Base-by-base conservation (phyloP, 371 early-diverging fungal genomes). In the Globomyces sp. region DNA sequence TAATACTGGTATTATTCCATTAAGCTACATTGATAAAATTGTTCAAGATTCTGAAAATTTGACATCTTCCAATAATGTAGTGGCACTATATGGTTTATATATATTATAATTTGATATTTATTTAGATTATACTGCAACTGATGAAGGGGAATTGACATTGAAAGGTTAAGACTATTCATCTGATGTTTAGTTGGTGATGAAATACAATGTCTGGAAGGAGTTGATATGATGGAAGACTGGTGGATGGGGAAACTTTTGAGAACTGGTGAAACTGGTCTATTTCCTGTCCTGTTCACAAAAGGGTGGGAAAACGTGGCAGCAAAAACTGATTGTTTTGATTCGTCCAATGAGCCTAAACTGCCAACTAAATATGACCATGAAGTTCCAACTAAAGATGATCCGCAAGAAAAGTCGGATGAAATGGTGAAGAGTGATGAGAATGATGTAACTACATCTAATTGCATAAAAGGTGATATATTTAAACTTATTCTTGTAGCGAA, bases 1-100 rank as follows among this genome's bases (percentile, higher is more conserved):
- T 4, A 71, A 74, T 11, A 69, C 76, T 42, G 95, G 94, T 0
- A 68, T 90, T 37, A 86, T 93, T 4, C 92, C 93, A 37, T 85
- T 87, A 1, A 74, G 80, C 2, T 90, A 90, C 63, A 77, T 91
- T 41, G 78, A 87, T 65, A 69, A 81, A 65, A 70, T 39, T 9
- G 61, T 50, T 24, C 46, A 71, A 36, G 63, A 73, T 43, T 66
- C 51, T 11, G 11, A 9, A 39, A 4, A 6, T 4, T 39, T 8
- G 11, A 46, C 55, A 9, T 36, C 40, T 6, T 55, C 55, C 13
- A 55, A 55, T 39, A 39, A 11, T 4, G 55, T 55, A n/a, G 55
- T 39, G 4, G 55, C 55, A 39, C 40, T 55, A 8, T 55, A 55
- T 39, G 55, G 55, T 55, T 39, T 39, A 3, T 1, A 0, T 55